Base-by-base conservation (phyloP, 2,329 filamentous ascomycete species). In the Metarhizium rileyi region DNA sequence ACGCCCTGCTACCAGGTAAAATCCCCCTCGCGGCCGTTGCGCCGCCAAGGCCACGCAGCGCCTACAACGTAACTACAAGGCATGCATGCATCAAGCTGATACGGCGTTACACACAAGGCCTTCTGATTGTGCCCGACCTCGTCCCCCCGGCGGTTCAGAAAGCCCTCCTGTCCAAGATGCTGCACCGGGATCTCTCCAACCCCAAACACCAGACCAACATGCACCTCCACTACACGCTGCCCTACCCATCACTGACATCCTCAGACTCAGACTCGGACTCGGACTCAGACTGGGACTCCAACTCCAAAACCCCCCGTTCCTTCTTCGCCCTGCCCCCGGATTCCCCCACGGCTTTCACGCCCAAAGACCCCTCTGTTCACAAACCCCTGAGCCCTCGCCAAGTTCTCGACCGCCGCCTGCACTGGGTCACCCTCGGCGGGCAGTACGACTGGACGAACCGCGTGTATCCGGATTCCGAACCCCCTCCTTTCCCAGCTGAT, bases 381-480 rank as follows among this genome's bases (percentile, higher is more conserved):
- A 87, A 84, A 53, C 76, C 87, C 2, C 71, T 96, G 9, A 76
- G 79, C 2, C 72, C 86, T 48, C 72, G 78, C 45, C 83, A 84
- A 60, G 80, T 91, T 27, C 73, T 97, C 41, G 79, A 83, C 50
- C 86, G 84, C 54, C 90, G 87, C 53, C 77, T 97, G 23, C 88
- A 91, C 57, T 98, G 93, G 93, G 80, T 94, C 40, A 97, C 91
- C 0, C 78, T 98, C 3, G 93, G 93, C 46, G 91, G 90, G 0
- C 93, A 97, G 65, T 97, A 97, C 66, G 87, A 97, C 70, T 97
- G 91, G 93, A 94, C 90, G 0, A 79, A 81, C 50, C 90, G 95
- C 56, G 70, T 80, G 12, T 97, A 97, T 61, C 90, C 90, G 0
- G 64, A 72, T 9, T 74, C 76, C n/a, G 52, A 64, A 3, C 83